phyloP scores from a whole-genome alignment of 805 yeast species.

The Kurtzmaniella cleridarum region DNA sequence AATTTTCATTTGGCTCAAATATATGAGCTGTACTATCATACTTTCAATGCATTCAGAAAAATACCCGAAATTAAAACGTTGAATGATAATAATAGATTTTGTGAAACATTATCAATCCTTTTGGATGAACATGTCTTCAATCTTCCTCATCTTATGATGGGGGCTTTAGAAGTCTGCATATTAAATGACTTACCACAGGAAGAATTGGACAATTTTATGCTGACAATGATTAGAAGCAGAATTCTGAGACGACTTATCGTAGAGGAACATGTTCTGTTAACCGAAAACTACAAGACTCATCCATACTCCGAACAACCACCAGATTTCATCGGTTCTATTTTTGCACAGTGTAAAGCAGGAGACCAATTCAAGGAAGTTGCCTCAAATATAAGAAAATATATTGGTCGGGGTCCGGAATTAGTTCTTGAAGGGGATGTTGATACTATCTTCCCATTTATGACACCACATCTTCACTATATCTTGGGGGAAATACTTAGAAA shows the following conservation, averaged over 20 bases:
- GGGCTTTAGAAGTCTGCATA: slow-evolving; percentile 77
- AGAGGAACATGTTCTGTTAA: slow-evolving; percentile 83
- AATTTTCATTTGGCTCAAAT: slow-evolving; percentile 84
- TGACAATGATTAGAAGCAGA: slow-evolving; percentile 75
- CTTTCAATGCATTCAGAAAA: slow-evolving; percentile 79
- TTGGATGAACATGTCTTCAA: slow-evolving; percentile 77
- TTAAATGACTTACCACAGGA: slow-evolving; percentile 52
- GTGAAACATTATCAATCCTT: slow-evolving; percentile 55
- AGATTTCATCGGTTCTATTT: slow-evolving; percentile 70
- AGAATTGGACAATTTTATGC: slow-evolving; percentile 67
- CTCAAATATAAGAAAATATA: slow-evolving; percentile 43
- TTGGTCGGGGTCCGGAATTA: slow-evolving; percentile 66
- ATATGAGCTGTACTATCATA: slow-evolving; percentile 82
- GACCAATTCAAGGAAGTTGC: slow-evolving; percentile 58
- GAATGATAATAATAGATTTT: slow-evolving; percentile 72
- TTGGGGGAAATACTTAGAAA: slow-evolving; percentile 86
- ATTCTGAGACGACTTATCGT: slow-evolving; percentile 86
- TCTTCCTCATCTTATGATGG: slow-evolving; percentile 88
- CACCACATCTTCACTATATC: slow-evolving; percentile 79
- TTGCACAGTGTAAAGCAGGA: slow-evolving; percentile 69
- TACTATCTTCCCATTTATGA: slow-evolving; percentile 73
- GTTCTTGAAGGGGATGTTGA: slow-evolving; percentile 68
- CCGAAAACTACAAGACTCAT: slow-evolving; percentile 52
- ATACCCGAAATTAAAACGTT: slow-evolving; percentile 61
- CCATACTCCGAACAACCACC: slow-evolving; percentile 46